These are phyloP conservation scores for Penicillium diatomitis DNA, from an alignment of 495 filamentous ascomycete species.

Conservation along the genomic window DNA sequence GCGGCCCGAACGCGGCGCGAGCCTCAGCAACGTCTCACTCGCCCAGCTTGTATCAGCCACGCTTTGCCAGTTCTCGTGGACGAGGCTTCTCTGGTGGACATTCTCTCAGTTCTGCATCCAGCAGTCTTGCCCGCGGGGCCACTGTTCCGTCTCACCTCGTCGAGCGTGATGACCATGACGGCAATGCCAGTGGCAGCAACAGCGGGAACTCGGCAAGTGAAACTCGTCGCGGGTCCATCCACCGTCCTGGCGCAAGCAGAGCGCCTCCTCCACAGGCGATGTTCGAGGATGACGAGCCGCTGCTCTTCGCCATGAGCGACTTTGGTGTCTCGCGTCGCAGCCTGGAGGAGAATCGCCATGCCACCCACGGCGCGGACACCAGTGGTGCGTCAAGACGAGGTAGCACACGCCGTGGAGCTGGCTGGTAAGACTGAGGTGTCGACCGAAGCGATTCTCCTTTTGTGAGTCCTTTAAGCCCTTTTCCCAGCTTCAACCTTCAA, in stretches of 20 bases:
- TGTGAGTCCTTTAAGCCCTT: background rate
- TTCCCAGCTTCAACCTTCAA: background rate
- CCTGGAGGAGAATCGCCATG: constrained; percentile 56
- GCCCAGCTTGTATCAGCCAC: constrained; percentile 31
- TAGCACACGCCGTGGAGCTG: constrained; percentile 29
- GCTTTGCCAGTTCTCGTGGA: constrained; percentile 31
- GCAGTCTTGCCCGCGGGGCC: constrained; percentile 33
- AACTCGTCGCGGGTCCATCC: constrained; percentile 25
- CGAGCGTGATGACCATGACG: constrained; percentile 39
- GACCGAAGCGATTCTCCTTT: background rate
- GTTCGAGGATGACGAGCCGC: constrained; percentile 64
- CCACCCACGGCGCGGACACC: constrained; percentile 30
- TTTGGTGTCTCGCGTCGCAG: constrained; percentile 62
- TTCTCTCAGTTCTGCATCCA: constrained; percentile 36
- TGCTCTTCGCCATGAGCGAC: constrained; percentile 85
- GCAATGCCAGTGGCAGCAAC: constrained; percentile 44
- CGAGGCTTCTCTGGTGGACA: constrained; percentile 35
- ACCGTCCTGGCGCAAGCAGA: constrained; percentile 27
- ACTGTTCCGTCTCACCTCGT: constrained; percentile 24
- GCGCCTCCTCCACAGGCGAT: constrained; percentile 23
- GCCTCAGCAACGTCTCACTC: constrained; percentile 31
- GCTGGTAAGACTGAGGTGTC: background rate
- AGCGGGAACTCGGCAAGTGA: constrained; percentile 35
- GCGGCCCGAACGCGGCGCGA: constrained; percentile 16
- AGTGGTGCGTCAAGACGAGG: constrained; percentile 30